Base-by-base conservation (phyloP, 306 rosid species). In the Castanopsis chinensis region DNA sequence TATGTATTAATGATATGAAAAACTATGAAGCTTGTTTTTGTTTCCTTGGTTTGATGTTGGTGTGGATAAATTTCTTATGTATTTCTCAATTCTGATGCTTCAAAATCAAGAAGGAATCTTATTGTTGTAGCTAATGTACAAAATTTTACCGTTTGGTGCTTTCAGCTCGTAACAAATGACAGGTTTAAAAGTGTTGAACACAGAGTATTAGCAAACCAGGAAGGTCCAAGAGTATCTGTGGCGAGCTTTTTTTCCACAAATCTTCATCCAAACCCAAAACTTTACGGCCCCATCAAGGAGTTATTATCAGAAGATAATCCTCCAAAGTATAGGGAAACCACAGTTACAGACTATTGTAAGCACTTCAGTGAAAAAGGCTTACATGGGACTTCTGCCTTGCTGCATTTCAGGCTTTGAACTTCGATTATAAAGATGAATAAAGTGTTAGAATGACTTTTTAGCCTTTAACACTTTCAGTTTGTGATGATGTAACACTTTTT, bases 161-260 rank as follows among this genome's bases (percentile, higher is more conserved):
- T 61, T 2, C 73, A 65, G 83, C 74, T 76, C 32, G 11, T 83
- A 28, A 55, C 88, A 21, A 85, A 85, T 25, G 88, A 85, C 21
- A 69, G 58, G 49, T 85, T 85, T 77, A 81, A 53, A 43, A 85
- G 88, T n/a, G 51, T 69, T 35, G 78, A 85, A 17, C 85, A 85
- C 60, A 74, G 83, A 52, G 83, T 81, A 9, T 35, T 81, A 59
- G 85, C 85, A 33, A 81, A 78, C 60, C 45, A 0, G 61, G 28
- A 4, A 25, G 85, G 71, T 43, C 79, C 82, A 7, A 43, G 82
- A 20, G 27, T 78, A 12, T 53, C 77, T 0, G 35, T 85, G 33
- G 80, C 83, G 5, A 52, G 78, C 68, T 81, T 85, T n/a, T 85
- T 85, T 67, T 15, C 10, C 45, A 53, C 85, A 5, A 30, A 28